Conservation (phyloP, 2,329 filamentous ascomycete species). For the Pseudopyrenochaeta lycopersici region DNA sequence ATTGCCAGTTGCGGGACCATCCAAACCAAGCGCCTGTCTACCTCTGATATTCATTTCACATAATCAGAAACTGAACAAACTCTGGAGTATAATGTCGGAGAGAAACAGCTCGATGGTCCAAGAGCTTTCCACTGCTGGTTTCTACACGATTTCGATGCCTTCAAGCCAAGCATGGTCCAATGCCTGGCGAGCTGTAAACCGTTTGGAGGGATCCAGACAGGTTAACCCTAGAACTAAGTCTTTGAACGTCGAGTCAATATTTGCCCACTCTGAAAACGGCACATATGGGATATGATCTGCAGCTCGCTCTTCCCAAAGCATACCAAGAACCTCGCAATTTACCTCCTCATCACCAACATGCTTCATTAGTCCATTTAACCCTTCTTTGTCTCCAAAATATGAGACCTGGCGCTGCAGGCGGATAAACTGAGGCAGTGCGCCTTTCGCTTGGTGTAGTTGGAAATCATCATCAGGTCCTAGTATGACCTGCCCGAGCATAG, state of each 20-base stretch:
- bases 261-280: slow-evolving; percentile 44
- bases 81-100: too few relatives aligned
- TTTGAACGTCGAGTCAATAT: slow-evolving; percentile 52
- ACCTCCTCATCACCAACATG: slow-evolving; percentile 45
- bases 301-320: slow-evolving; percentile 45
- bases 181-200: slow-evolving; percentile 53
- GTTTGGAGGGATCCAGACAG: slow-evolving; percentile 51
- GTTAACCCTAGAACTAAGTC: slow-evolving; percentile 53
- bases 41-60: too few relatives aligned
- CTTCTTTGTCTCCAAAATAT: slow-evolving; percentile 37
- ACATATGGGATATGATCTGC: slow-evolving; percentile 42
- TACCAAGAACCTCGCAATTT: slow-evolving; percentile 39
- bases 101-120: too few relatives aligned
- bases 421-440: slow-evolving; percentile 33
- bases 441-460: slow-evolving; percentile 21
- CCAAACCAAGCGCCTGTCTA: too few relatives aligned
- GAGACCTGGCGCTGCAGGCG: slow-evolving; percentile 41
- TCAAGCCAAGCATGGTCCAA: slow-evolving; percentile 44
- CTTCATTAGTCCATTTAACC: slow-evolving; percentile 40
- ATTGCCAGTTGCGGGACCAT: too few relatives aligned
- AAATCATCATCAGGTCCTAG: slow-evolving; percentile 39
- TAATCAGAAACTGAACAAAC: too few relatives aligned
- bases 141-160: not conserved
- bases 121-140: too few relatives aligned
- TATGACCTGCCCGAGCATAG: slow-evolving; percentile 31